Evolutionary conservation across 345 rosid genomes (phyloP), one percentile per base, ranked within the genome.

Genomic region (Abelmoschus esculentus): DNA sequence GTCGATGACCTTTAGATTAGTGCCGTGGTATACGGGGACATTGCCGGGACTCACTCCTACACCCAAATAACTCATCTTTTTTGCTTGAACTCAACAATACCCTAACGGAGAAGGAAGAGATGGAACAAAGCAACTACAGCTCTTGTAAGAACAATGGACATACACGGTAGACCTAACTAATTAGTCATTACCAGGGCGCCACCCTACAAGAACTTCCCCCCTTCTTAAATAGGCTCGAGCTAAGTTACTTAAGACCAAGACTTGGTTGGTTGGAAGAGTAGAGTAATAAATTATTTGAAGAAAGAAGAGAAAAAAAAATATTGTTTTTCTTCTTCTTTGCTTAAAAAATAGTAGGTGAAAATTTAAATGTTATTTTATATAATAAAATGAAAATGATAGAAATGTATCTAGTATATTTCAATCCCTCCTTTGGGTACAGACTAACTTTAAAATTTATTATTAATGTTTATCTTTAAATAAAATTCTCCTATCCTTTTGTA

Each of bases 41-140:
- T 81, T 83, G 49, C 88, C 86, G 14, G 97, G 88, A 79, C 92
- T 86, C 57, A 79, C 86, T 38, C 86, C 93, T 65, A 86, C 88
- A 6, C 90, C 87, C 71, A 83, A 74, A 53, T 75, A 87, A 74
- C 85, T 87, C 89, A 86, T 89, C 46, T 53, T 67, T 83, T 56
- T 70, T 42, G 14, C 29, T 34, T 28, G 18, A 46, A 40, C 55
- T 50, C 60, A 46, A 46, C 54, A 42, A 69, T 18, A 19, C 47
- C 5, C 63, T 9, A 34, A n/a, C 57, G 56, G 60, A 22, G 5
- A 61, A 13, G 17, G 50, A 55, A 17, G 29, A 55, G 26, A 15
- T 44, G 38, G 6, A 52, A 2, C 7, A 22, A 19, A 29, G 0
- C 12, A 28, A 22, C 7, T 28, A 53, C 17, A 26, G 0, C 47